Conservation (phyloP, 495 filamentous ascomycete genomes). For the Penicillium manginii region DNA sequence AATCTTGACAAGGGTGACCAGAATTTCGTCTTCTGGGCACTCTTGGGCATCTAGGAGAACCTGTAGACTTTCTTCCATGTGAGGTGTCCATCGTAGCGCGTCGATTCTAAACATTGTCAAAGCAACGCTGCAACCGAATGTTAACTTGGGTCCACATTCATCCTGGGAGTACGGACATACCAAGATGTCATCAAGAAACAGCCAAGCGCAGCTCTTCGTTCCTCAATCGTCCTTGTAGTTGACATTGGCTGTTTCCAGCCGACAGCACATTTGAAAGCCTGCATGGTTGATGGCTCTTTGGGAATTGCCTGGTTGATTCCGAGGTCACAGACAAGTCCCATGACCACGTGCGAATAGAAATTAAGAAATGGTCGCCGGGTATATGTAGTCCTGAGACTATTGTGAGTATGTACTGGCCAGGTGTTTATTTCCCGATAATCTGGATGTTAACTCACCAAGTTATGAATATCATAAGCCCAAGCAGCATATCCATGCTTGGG, state of each 20-base stretch:
- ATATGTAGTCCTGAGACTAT: conserved; percentile 19
- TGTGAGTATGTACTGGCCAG: not conserved
- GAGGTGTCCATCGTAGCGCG: conserved; percentile 53
- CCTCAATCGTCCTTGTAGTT: conserved; percentile 48
- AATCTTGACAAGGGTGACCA: conserved; percentile 52
- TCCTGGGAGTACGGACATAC: conserved; percentile 32
- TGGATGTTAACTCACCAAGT: conserved; percentile 39
- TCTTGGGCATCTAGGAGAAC: conserved; percentile 48
- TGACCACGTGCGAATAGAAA: conserved; percentile 52
- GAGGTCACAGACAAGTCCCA: conserved; percentile 56
- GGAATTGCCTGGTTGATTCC: conserved; percentile 53
- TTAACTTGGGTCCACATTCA: conserved; percentile 2
- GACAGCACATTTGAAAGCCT: conserved; percentile 29
- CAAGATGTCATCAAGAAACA: conserved; percentile 56
- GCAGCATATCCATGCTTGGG: conserved; percentile 58
- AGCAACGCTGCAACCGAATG: conserved; percentile 35
- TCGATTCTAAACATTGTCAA: conserved; percentile 50
- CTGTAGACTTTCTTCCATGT: conserved; percentile 56
- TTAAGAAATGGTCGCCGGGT: conserved; percentile 33
- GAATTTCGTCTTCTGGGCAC: conserved; percentile 52
- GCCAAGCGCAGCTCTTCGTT: conserved; percentile 56
- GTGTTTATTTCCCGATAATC: not conserved
- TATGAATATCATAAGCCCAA: conserved; percentile 54
- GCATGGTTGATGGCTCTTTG: conserved; percentile 29
- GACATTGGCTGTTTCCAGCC: conserved; percentile 22